These are phyloP conservation scores for Tilletia caries DNA, from an alignment of 1,284 basidiomycete genomes.

Conservation along the genomic window DNA sequence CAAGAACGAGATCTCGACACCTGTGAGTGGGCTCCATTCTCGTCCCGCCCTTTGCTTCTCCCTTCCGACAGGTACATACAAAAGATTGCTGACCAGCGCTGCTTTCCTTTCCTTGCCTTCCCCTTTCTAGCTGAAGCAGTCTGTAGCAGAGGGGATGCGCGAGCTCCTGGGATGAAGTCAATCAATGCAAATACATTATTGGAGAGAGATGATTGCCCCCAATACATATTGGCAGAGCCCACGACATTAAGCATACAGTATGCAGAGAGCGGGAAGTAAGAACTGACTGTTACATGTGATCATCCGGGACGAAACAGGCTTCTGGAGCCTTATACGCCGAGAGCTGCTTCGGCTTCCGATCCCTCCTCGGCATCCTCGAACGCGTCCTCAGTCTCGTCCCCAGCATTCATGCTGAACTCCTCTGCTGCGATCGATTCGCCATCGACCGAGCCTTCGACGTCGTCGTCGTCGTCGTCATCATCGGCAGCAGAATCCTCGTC, in stretches of 20 bases:
- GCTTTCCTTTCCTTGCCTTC: no score
- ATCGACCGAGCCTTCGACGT: background rate
- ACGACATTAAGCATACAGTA: no score
- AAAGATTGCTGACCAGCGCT: background rate
- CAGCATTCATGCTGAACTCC: no score
- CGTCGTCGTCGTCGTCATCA: constrained; percentile 5
- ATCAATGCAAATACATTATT: no score
- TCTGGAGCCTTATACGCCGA: no score
- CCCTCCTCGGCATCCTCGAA: background rate
- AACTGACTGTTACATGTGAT: no score
- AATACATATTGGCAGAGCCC: no score
- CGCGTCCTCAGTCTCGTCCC: background rate
- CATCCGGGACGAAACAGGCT: no score
- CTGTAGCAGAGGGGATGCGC: constrained; percentile 15
- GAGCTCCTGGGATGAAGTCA: background rate
- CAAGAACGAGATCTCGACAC: constrained; percentile 32
- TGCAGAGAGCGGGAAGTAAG: no score
- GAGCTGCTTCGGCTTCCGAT: background rate
- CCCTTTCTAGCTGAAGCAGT: constrained; percentile 15
- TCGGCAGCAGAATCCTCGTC: constrained; percentile 11
- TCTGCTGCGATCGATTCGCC: background rate
- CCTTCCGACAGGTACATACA: no score
- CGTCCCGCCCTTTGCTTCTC: background rate
- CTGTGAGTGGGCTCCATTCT: constrained; percentile 11
- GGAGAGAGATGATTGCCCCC: constrained; percentile 10